phyloP scores from a whole-genome alignment of 1,284 basidiomycete species.

The Trametes pubescens region DNA sequence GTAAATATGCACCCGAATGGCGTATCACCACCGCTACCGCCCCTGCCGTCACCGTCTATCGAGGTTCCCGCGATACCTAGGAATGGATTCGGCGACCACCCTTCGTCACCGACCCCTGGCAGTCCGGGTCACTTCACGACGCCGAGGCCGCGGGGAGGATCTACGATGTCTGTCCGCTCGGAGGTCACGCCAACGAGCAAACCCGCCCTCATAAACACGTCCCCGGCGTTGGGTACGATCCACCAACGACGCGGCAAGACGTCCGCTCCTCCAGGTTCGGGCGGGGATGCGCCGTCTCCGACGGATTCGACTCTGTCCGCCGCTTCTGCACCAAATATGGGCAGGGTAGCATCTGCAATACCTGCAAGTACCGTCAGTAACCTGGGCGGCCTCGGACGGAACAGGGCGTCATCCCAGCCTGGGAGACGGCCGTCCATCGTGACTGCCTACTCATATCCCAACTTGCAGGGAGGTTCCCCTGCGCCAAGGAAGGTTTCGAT shows the following conservation, averaged over 20 bases:
- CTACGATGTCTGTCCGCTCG: slow-evolving; percentile 55
- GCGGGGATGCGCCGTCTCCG: slow-evolving; percentile 57
- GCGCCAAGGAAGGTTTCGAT: slow-evolving; percentile 65
- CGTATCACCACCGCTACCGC: slow-evolving; percentile 70
- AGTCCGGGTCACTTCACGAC: slow-evolving; percentile 48
- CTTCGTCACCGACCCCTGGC: slow-evolving; percentile 31
- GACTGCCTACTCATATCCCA: slow-evolving; percentile 35
- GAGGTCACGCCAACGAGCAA: slow-evolving; percentile 44
- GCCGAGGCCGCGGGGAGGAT: slow-evolving; percentile 61
- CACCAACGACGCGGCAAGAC: slow-evolving; percentile 71
- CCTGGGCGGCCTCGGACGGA: slow-evolving; percentile 52
- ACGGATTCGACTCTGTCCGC: slow-evolving; percentile 61
- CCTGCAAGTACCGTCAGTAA: slow-evolving; percentile 48
- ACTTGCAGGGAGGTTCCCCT: slow-evolving; percentile 45
- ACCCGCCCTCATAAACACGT: slow-evolving; percentile 60
- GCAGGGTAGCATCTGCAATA: slow-evolving; percentile 51
- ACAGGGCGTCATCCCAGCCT: slow-evolving; percentile 74
- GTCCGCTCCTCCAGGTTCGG: slow-evolving; percentile 63
- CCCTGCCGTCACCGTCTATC: slow-evolving; percentile 61
- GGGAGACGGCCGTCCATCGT: slow-evolving; percentile 65
- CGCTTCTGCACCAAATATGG: slow-evolving; percentile 49
- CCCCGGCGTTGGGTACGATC: slow-evolving; percentile 71
- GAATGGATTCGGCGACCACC: slow-evolving; percentile 28
- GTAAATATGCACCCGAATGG: slow-evolving; percentile 34
- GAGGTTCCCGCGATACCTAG: slow-evolving; percentile 49